Base-by-base conservation (phyloP, 78 protist genomes). In the Salpingoeca rosetta region DNA sequence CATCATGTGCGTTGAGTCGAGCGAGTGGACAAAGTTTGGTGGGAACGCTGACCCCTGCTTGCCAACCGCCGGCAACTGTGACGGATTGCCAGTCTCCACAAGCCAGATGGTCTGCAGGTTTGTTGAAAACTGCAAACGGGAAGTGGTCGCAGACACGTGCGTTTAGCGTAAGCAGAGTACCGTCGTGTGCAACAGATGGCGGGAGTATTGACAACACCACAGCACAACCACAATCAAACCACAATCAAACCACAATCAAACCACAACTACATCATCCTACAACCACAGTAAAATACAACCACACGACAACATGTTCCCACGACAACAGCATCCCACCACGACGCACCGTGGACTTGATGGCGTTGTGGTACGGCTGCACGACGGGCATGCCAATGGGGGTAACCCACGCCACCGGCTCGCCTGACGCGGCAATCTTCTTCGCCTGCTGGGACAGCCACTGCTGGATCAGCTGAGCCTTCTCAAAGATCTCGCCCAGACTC, bases 1-100 rank as follows among this genome's bases (percentile, higher is more conserved):
- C 40, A 94, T 87, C 97, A 95, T 90, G 84, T 97, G 99, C 25
- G 97, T 89, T 43, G 95, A 80, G 88, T 97, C 99, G 44, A 96
- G 85, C 3, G 96, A 92, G 89, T 97, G 99, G 78, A 97, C 88
- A 82, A 84, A 96, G 86, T 97, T 97, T 0, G 99, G 99, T 38
- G 99, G 97, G 65, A 97, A 95, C 3, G 98, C 98, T 24, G 95
- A 45, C 28, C 40, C 1, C 80, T 95, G 97, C 76, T 65, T 65
- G 37, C 76, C 42, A 3, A 10, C 24, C 35, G 37, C 86, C 1
- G 17, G 1, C 27, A 35, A 24, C 78, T 36, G 44, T 10, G 10
- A 0, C 36, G 3, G 39, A 22, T 36, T 0, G 42, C 0, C 44
- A 39, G 1, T 0, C 38, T 73, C 39, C 38, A 1, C 3, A 22